phyloP scores from a whole-genome alignment of 2,329 filamentous ascomycete species.

The Mycosphaerelloides madeirae region DNA sequence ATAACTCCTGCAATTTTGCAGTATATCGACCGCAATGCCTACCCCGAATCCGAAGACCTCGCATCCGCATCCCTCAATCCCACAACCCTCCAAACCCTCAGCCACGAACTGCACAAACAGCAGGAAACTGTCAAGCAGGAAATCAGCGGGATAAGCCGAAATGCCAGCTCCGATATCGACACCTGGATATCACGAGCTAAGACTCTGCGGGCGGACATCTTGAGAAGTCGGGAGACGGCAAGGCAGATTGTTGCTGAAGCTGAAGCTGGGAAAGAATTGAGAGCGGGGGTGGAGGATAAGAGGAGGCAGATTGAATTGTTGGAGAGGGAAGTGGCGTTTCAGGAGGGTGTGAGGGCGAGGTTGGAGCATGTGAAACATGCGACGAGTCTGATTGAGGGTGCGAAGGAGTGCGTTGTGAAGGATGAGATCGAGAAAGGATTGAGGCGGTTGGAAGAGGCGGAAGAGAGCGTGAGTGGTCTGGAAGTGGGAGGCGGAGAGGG shows the following conservation, averaged over 20 bases:
- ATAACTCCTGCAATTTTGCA: slow-evolving; percentile 60
- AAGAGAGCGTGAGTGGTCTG: slow-evolving; percentile 55
- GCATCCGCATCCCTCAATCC: slow-evolving; percentile 50
- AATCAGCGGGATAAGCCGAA: slow-evolving; percentile 69
- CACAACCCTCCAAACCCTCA: slow-evolving; percentile 45
- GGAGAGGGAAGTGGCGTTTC: slow-evolving; percentile 57
- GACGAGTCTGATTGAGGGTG: slow-evolving; percentile 45
- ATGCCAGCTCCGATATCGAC: slow-evolving; percentile 73
- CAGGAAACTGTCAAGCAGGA: slow-evolving; percentile 58
- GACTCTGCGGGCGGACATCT: slow-evolving; percentile 78
- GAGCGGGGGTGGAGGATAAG: slow-evolving; percentile 60
- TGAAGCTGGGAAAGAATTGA: slow-evolving; percentile 61
- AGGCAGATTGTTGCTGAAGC: slow-evolving; percentile 75
- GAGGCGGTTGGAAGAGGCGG: slow-evolving; percentile 44
- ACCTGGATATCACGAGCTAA: slow-evolving; percentile 83
- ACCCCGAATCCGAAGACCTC: slow-evolving; percentile 54
- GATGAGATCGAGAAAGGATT: slow-evolving; percentile 46
- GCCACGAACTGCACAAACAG: slow-evolving; percentile 49
- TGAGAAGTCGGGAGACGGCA: slow-evolving; percentile 71
- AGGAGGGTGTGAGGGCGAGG: slow-evolving; percentile 47
- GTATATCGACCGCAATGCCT: slow-evolving; percentile 55
- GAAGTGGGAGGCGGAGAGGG: slow-evolving; percentile 54
- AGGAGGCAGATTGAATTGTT: slow-evolving; percentile 52
- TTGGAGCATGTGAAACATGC: slow-evolving; percentile 50
- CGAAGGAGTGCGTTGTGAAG: slow-evolving; percentile 41